phyloP scores from a whole-genome alignment of 2,329 filamentous ascomycete genomes.

The Penicillium oxalicum region DNA sequence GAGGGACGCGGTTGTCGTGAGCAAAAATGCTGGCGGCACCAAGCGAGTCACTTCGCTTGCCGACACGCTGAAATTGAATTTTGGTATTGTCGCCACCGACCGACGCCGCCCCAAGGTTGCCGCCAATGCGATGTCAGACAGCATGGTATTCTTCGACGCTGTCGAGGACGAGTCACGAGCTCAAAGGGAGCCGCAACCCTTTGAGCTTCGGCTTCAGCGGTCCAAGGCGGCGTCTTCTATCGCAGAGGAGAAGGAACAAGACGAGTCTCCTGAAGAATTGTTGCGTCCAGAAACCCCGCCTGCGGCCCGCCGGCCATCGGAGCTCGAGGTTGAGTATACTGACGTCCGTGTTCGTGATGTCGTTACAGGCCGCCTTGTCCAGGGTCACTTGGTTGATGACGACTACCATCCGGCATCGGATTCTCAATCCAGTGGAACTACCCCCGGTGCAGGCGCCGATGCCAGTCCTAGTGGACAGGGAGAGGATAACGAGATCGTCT shows the following conservation, averaged over 20 bases:
- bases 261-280: slow-evolving; percentile 20
- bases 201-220: slow-evolving; percentile 23
- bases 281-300: slow-evolving; percentile 34
- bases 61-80: slow-evolving; percentile 93
- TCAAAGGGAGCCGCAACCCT: slow-evolving; percentile 24
- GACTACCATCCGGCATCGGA: slow-evolving; percentile 75
- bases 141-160: slow-evolving; percentile 67
- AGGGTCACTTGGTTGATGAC: slow-evolving; percentile 93
- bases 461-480: slow-evolving; percentile 23
- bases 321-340: slow-evolving; percentile 55
- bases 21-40: slow-evolving; percentile 95
- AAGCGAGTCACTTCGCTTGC: slow-evolving; percentile 95
- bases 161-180: slow-evolving; percentile 42
- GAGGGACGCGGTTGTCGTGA: slow-evolving; percentile 87
- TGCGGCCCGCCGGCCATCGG: slow-evolving; percentile 38
- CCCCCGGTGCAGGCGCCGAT: slow-evolving; percentile 42
- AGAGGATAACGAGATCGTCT: slow-evolving; percentile 49
- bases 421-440: slow-evolving; percentile 48
- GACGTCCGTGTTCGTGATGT: slow-evolving; percentile 83
- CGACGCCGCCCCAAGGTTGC: slow-evolving; percentile 50
- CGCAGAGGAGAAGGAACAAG: slow-evolving; percentile 20
- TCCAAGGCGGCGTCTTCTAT: slow-evolving; percentile 14
- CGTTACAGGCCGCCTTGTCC: slow-evolving; percentile 81
- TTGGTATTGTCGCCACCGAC: slow-evolving; percentile 71
- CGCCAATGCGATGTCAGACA: slow-evolving; percentile 61